Evolutionary conservation across 202 grass and related monocot genomes (phyloP).

Genomic region (Eragrostis tef): DNA sequence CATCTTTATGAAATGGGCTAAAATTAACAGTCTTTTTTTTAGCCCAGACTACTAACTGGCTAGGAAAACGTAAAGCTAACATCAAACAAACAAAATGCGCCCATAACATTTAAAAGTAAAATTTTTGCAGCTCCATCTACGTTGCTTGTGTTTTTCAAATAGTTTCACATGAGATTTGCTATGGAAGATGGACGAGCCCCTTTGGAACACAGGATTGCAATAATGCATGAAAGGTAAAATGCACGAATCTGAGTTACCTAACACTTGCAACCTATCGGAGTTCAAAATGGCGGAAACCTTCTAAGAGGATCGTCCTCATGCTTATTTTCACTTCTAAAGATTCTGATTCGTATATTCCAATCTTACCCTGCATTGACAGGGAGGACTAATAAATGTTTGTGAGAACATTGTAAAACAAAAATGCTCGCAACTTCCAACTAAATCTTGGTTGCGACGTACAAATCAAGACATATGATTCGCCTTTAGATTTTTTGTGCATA

Average conservation of each 20-base stretch:
- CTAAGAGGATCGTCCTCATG: neutral
- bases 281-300: neutral
- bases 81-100: neutral
- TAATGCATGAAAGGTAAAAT: no score
- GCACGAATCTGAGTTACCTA: no score
- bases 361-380: neutral
- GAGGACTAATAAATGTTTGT: neutral
- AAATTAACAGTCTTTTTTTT: neutral
- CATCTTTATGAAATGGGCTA: neutral
- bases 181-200: neutral
- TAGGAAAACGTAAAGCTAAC: no score
- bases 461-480: neutral
- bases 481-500: neutral
- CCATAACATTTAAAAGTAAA: neutral
- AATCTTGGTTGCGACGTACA: neutral
- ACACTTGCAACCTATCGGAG: no score
- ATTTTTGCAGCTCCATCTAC: neutral
- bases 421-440: neutral
- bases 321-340: neutral
- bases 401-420: neutral
- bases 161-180: neutral
- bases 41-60: no score
- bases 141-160: constrained; percentile 14
- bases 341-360: neutral
- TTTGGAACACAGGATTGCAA: no score